Evolutionary conservation across 345 rosid species (phyloP), one percentile per base, ranked within the genome.

Genomic region (Hevea brasiliensis): DNA sequence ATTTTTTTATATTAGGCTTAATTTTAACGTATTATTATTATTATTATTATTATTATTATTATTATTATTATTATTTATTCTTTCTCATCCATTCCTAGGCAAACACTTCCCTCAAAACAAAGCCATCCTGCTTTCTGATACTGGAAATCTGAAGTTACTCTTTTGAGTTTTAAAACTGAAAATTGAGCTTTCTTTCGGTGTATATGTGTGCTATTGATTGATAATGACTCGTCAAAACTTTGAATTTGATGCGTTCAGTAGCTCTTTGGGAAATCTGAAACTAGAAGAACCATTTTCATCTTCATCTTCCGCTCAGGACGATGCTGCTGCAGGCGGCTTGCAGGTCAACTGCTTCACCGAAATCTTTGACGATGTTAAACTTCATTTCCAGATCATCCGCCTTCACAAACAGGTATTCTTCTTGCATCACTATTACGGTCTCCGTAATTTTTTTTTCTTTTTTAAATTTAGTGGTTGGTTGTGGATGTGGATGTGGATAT

Each of bases 331-430:
- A 10, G 35, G 48, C 50, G 65, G 45, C 17, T 59, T 83, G 65
- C 82, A 85, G 81, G 72, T 94, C 61, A 84, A 84, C 0, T 88
- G 88, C 81, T 90, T 92, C 77, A 78, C 85, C 6, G 97, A 94
- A 67, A 78, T 85, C 55, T 81, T 81, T 47, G 91, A 90, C 45
- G 93, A 89, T 10, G 79, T 82, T 44, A 86, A 92, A 42, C 84
- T 94, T 75, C 84, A 92, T 54, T 88, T 88, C 79, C 98, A 92
- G 82, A 81, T 90, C 79, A 90, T 92, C 74, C 85, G 81, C 74
- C 85, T 92, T 63, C 79, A 87, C 41, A 88, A 83, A 71, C 93
- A 94, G 91, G 98, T 80, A 17, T 18, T 50, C 55, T 50, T 17
- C 18, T 50, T 3, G 14, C 67, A 21, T 20, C 10, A 42, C 37